These are phyloP conservation scores for Ganoderma sp. DNA, from an alignment of 1,284 basidiomycete species.

Conservation along the genomic window DNA sequence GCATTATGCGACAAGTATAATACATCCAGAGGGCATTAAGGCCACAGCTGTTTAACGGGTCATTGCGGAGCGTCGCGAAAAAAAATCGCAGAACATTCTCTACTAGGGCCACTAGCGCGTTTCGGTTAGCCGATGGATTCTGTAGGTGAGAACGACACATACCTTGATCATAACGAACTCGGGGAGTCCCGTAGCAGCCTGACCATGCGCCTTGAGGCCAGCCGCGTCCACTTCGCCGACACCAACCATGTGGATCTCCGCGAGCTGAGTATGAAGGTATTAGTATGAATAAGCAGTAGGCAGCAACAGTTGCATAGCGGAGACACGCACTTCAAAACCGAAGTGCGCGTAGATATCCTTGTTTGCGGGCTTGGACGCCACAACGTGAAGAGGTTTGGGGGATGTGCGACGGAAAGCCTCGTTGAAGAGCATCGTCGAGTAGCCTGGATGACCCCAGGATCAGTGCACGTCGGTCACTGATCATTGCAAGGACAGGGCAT, in stretches of 20 bases:
- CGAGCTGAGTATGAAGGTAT: not conserved
- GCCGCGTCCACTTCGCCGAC: constrained; percentile 7
- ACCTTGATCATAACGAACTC: constrained; percentile 9
- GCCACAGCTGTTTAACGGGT: too few relatives aligned
- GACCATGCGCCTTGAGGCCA: not conserved
- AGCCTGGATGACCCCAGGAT: not conserved
- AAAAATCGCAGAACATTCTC: too few relatives aligned
- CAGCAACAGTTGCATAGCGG: not conserved
- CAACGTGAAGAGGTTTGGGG: not conserved
- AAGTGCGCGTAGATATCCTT: constrained; percentile 3
- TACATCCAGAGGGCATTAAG: too few relatives aligned
- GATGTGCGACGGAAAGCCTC: not conserved
- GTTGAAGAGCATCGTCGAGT: constrained; percentile 7
- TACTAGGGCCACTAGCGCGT: too few relatives aligned
- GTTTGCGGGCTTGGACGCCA: not conserved
- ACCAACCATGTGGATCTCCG: not conserved
- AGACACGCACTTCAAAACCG: not conserved
- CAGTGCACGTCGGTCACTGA: not conserved
- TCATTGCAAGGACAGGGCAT: not conserved
- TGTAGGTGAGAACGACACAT: not conserved
- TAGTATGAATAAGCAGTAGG: not conserved
- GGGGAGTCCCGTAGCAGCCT: not conserved
- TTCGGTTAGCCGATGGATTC: too few relatives aligned
- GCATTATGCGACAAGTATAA: too few relatives aligned
- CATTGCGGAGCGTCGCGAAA: too few relatives aligned